Percentiles rank a stretch among this genome's conserved stretches.
Evolutionary conservation across 371 early-diverging fungal genomes (phyloP).

Genomic region (Coemansia sp.): DNA sequence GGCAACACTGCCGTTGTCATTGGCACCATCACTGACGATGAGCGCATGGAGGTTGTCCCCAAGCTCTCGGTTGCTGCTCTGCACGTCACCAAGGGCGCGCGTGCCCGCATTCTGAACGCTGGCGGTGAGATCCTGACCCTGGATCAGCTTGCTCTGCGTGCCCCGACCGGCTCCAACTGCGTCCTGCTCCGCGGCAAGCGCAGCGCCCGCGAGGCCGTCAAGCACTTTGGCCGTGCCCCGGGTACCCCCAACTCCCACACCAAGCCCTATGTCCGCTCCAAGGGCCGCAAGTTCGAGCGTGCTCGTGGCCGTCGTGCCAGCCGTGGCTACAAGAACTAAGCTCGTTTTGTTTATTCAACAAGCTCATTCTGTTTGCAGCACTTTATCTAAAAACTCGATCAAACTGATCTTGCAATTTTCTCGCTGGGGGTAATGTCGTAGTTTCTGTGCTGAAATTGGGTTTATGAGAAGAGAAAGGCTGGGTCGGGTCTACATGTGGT

Average conservation of each 20-base stretch:
- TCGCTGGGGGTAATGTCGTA: not conserved
- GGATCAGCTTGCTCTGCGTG: slow-evolving; percentile 97
- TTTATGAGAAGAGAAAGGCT: not conserved
- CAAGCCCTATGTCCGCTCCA: slow-evolving; percentile 96
- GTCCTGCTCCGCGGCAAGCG: slow-evolving; percentile 90
- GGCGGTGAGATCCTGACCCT: slow-evolving; percentile 98
- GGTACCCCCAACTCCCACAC: slow-evolving; percentile 81
- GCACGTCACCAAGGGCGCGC: slow-evolving; percentile 92
- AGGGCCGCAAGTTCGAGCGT: slow-evolving; percentile 99
- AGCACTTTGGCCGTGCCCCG: slow-evolving; percentile 87
- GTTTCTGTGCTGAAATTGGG: no score
- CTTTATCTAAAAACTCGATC: slow-evolving; percentile 6
- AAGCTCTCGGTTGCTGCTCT: slow-evolving; percentile 96
- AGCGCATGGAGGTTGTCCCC: slow-evolving; percentile 90
- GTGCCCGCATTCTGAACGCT: slow-evolving; percentile 95
- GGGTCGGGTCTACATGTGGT: slow-evolving; percentile 6
- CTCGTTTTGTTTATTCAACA: not conserved
- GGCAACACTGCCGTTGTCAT: slow-evolving; percentile 91
- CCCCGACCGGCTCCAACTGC: slow-evolving; percentile 96
- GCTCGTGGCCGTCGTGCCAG: slow-evolving; percentile 98
- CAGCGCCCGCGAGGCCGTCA: slow-evolving; percentile 92
- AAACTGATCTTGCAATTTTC: not conserved
- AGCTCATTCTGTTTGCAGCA: not conserved
- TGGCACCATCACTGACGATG: slow-evolving; percentile 96
- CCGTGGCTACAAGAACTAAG: slow-evolving; percentile 55